Conservation (phyloP, 495 filamentous ascomycete species). For the Trichoderma parareesei region DNA sequence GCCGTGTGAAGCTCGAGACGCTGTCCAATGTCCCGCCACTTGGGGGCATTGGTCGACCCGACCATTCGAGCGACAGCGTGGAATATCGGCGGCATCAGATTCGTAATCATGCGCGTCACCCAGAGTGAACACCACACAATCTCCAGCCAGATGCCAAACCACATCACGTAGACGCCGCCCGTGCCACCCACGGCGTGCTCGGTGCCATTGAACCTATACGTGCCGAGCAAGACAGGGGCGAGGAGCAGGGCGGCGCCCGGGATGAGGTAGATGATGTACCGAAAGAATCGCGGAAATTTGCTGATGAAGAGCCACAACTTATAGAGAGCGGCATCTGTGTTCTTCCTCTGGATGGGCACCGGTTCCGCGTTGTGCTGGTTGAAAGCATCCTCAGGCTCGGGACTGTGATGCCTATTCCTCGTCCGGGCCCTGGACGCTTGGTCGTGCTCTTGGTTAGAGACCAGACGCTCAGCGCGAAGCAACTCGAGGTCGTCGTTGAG, state of each 20-base stretch:
- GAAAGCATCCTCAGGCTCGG: constrained; percentile 73
- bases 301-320: constrained; percentile 46
- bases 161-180: constrained; percentile 70
- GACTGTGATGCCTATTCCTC: constrained; percentile 25
- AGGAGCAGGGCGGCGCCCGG: constrained; percentile 67
- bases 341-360: constrained; percentile 54
- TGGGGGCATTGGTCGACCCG: constrained; percentile 77
- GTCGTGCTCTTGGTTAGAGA: constrained; percentile 43
- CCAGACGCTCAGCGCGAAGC: constrained; percentile 71
- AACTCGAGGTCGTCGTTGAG: constrained; percentile 81
- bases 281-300: constrained; percentile 65
- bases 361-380: constrained; percentile 54
- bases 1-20: constrained; percentile 81
- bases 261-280: constrained; percentile 81
- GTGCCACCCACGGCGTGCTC: constrained; percentile 45
- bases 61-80: constrained; percentile 63
- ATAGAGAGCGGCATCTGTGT: constrained; percentile 54
- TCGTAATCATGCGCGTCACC: constrained; percentile 69
- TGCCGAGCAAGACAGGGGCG: constrained; percentile 73
- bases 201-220: constrained; percentile 46
- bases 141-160: constrained; percentile 94
- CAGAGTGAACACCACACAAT: constrained; percentile 89
- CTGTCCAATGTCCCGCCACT: constrained; percentile 85
- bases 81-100: constrained; percentile 61
- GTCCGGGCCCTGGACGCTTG: constrained; percentile 31